Conservation (phyloP, 331 rosid species). For the Ulmus americana region DNA sequence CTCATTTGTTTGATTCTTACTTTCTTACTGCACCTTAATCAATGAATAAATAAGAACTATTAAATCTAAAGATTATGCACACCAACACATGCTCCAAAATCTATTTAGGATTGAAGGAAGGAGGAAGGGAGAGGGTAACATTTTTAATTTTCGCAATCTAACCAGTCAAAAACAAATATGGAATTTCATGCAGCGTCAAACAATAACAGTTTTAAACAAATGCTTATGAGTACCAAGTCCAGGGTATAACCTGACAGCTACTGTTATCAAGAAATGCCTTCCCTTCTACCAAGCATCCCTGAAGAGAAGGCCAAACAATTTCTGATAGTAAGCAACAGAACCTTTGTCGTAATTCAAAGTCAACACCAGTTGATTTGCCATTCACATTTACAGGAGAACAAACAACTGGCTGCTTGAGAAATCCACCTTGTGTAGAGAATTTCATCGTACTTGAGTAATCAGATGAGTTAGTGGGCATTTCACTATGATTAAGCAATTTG, state of each 20-base stretch:
- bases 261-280: slow-evolving; percentile 58
- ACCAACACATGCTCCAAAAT: not conserved
- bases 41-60: not conserved
- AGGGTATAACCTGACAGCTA: slow-evolving; percentile 64
- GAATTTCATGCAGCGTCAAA: slow-evolving; percentile 1
- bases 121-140: not conserved
- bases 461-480: slow-evolving; percentile 28
- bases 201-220: slow-evolving; percentile 4
- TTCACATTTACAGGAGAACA: slow-evolving; percentile 32
- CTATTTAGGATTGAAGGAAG: not conserved
- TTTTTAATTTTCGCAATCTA: slow-evolving; percentile 4
- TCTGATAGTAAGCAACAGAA: slow-evolving; percentile 48
- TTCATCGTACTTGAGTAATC: slow-evolving; percentile 29
- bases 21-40: not conserved
- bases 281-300: slow-evolving; percentile 69
- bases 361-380: slow-evolving; percentile 30
- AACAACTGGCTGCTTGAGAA: slow-evolving; percentile 67
- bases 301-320: slow-evolving; percentile 76
- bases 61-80: not conserved
- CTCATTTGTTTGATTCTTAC: not conserved
- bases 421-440: slow-evolving; percentile 77
- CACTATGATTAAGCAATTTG: slow-evolving; percentile 66
- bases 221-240: slow-evolving; percentile 5
- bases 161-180: not conserved
- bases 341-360: slow-evolving; percentile 39